A percentile compares a stretch with the other conserved stretches of the same genome.
These are phyloP conservation scores for Theileria luwenshuni DNA, from an alignment of 169 alveolate genomes.

Conservation along the genomic window DNA sequence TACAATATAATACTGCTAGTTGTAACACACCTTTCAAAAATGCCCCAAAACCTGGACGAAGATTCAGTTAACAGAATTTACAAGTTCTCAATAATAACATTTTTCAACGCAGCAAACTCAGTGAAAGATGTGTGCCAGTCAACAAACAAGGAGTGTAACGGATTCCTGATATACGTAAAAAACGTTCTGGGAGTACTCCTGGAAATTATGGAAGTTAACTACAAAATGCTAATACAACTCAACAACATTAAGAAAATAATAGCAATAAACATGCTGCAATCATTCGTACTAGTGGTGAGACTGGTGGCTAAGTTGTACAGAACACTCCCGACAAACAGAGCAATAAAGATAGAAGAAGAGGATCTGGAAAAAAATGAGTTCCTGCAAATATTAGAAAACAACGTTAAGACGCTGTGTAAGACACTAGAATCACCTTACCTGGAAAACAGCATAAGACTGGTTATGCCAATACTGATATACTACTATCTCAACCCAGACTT, in stretches of 20 bases:
- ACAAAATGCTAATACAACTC: slow-evolving; percentile 15
- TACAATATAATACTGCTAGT: slow-evolving; percentile 18
- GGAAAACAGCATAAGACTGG: slow-evolving; percentile 2
- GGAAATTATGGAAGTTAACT: slow-evolving; percentile 5
- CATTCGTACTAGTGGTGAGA: slow-evolving; percentile 2
- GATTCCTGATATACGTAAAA: slow-evolving; percentile 3
- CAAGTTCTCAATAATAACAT: slow-evolving; percentile 15
- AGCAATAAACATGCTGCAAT: background rate
- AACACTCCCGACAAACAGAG: background rate
- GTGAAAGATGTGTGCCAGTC: slow-evolving; percentile 11
- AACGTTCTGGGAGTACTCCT: background rate
- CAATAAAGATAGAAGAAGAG: slow-evolving; percentile 4
- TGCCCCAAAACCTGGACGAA: slow-evolving; percentile 12
- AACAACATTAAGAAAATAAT: slow-evolving; percentile 1
- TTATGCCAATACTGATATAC: slow-evolving; percentile 14
- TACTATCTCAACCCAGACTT: background rate
- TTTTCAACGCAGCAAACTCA: slow-evolving; percentile 46
- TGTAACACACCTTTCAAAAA: background rate
- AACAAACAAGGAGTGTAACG: slow-evolving; percentile 5
- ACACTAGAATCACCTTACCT: background rate
- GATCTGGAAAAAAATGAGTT: slow-evolving; percentile 6
- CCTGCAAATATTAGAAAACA: slow-evolving; percentile 1
- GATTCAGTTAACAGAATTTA: slow-evolving; percentile 15
- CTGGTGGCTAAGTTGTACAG: background rate
- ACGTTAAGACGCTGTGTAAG: slow-evolving; percentile 10